Conservation (phyloP, 1,139 yeast genomes). For the Meyerozyma elateridarum region DNA sequence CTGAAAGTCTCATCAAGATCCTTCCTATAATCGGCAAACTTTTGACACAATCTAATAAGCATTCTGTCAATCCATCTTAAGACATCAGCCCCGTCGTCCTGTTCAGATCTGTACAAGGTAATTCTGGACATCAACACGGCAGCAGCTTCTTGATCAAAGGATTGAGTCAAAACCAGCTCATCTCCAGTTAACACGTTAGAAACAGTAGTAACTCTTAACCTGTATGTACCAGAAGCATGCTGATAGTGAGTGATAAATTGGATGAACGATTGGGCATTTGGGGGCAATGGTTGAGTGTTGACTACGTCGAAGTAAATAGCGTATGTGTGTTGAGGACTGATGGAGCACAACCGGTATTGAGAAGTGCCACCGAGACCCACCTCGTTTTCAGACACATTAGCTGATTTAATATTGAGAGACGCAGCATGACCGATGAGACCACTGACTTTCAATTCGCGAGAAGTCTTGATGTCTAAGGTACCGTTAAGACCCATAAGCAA, state of each 20-base stretch:
- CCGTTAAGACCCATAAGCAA: conserved; percentile 86
- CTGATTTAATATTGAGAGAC: conserved; percentile 56
- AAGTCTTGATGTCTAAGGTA: conserved; percentile 79
- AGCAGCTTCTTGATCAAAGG: conserved; percentile 99
- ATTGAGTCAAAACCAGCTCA: conserved; percentile 46
- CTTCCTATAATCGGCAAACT: conserved; percentile 48
- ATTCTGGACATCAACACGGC: conserved; percentile 94
- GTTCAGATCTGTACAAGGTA: conserved; percentile 86
- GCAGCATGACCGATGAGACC: conserved; percentile 95
- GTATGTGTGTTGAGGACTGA: conserved; percentile 83
- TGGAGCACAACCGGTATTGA: conserved; percentile 77
- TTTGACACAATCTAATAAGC: conserved; percentile 48
- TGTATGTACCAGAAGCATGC: conserved; percentile 74
- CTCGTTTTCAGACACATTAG: conserved; percentile 86
- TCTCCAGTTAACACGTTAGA: conserved; percentile 57
- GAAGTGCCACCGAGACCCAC: conserved; percentile 91
- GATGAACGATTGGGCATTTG: conserved; percentile 51
- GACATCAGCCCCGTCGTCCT: conserved; percentile 51
- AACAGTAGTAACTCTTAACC: conserved; percentile 88
- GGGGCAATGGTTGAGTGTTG: conserved; percentile 43
- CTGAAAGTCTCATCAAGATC: conserved; percentile 44
- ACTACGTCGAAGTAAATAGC: conserved; percentile 86
- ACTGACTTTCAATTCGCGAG: conserved; percentile 82
- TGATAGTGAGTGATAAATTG: conserved; percentile 78
- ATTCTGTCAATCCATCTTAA: conserved; percentile 50